Evolutionary conservation across 2,329 filamentous ascomycete genomes (phyloP), one percentile per base, ranked within the genome.

Genomic region (Hypocreales sp.): DNA sequence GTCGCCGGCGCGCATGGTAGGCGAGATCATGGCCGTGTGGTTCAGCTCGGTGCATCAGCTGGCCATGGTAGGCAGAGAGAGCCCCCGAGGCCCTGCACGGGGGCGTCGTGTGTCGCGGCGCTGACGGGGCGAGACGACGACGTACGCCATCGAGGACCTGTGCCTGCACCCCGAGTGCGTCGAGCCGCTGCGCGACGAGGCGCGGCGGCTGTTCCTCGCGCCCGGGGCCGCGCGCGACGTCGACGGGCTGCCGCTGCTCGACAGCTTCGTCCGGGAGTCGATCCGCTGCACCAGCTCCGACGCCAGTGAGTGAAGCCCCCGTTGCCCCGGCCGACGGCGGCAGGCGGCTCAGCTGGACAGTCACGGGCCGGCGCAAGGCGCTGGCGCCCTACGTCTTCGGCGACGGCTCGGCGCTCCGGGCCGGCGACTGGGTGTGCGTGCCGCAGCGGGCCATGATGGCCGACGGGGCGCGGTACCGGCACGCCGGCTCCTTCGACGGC

Each of bases 21-120:
- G 23, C 3, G 33, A 35, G n/a, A 24, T 31, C n/a, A 35, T 33
- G 28, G 33, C 33, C 2, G 22, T 35, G 12, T 35, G 33, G 31
- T 31, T 33, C 20, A 24, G 31, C 18, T 31, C 33, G 4, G 28
- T 32, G 3, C 32, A 34, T 16, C 20, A 25, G 16, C 18, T 32
- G 10, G 20, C 32, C 13, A 34, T 24, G 20, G 32, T 32, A 25
- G 20, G 31, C n/a, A 22, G 5, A n/a, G n/a, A n/a, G n/a, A n/a
- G n/a, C n/a, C n/a, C n/a, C n/a, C n/a, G n/a, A n/a, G n/a, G n/a
- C n/a, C n/a, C n/a, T n/a, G n/a, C n/a, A n/a, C n/a, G n/a, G n/a
- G n/a, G n/a, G n/a, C n/a, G n/a, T n/a, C n/a, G n/a, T n/a, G n/a
- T n/a, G n/a, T n/a, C n/a, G n/a, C n/a, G n/a, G n/a, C n/a, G n/a